Percentiles rank a stretch among this genome's conserved stretches.
Conservation (phyloP, 2,329 filamentous ascomycete species). For the Diaporthe citri region DNA sequence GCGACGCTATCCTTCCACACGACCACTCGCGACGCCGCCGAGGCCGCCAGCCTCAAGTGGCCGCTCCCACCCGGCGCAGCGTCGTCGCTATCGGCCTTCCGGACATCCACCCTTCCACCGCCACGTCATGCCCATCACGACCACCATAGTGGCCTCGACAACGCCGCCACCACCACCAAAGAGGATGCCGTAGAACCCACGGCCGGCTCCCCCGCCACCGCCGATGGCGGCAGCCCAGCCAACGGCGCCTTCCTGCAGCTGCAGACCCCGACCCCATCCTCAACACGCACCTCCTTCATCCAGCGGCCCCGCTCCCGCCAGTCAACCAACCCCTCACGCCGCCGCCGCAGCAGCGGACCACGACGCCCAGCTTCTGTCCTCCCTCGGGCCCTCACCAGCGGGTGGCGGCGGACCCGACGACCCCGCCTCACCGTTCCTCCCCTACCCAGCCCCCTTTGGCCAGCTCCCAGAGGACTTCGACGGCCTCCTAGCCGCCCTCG, state of each 20-base stretch:
- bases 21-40: conserved; percentile 11
- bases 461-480: conserved; percentile 57
- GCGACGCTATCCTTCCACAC: conserved; percentile 73
- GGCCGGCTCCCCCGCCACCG: conserved; percentile 33
- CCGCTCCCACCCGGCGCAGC: conserved; percentile 37
- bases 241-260: conserved; percentile 53
- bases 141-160: conserved; percentile 25
- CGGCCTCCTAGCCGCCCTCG: conserved; percentile 78
- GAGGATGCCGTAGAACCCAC: conserved; percentile 46
- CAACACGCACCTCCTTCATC: conserved; percentile 28
- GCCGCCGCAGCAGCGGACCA: conserved; percentile 15
- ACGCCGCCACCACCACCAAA: conserved; percentile 40
- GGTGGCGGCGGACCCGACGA: conserved; percentile 41
- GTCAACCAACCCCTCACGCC: conserved; percentile 39
- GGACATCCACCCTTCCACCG: conserved; percentile 40
- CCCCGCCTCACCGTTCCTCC: conserved; percentile 36
- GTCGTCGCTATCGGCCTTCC: conserved; percentile 36
- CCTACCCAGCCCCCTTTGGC: conserved; percentile 41
- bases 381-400: conserved; percentile 44
- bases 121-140: conserved; percentile 40
- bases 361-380: conserved; percentile 42
- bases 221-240: conserved; percentile 30
- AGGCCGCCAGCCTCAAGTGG: conserved; percentile 42
- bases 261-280: conserved; percentile 50
- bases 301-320: conserved; percentile 41